phyloP scores from a whole-genome alignment of 23 red algal species.

The Cyanidium caldarium region DNA sequence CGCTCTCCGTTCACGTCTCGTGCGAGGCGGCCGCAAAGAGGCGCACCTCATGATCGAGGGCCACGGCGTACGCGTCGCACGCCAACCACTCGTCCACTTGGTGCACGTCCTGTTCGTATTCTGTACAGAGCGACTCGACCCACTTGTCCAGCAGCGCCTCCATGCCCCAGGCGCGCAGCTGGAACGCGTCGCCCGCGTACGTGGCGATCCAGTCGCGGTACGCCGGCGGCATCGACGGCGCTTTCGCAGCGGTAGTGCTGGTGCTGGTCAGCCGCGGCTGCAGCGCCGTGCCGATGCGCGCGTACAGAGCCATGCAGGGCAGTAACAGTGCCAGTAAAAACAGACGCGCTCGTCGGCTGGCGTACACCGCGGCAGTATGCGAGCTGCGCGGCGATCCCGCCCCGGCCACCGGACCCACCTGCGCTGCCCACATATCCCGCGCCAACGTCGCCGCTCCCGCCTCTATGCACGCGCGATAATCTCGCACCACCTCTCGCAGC shows the following conservation, averaged over 20 bases:
- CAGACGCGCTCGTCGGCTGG: background rate
- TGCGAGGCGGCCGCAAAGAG: background rate
- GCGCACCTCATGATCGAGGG: background rate
- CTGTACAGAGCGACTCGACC: background rate
- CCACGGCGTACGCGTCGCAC: background rate
- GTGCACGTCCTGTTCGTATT: background rate
- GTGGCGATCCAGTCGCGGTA: background rate
- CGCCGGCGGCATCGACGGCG: no score
- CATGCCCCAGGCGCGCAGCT: background rate
- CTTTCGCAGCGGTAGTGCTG: no score
- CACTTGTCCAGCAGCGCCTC: background rate
- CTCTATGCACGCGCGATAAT: no score
- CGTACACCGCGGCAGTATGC: no score
- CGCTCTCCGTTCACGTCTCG: no score
- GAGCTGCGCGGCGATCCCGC: no score
- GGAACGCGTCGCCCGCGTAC: background rate
- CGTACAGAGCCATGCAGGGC: constrained; percentile 1
- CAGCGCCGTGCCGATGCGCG: background rate
- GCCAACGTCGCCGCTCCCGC: no score
- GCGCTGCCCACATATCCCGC: no score
- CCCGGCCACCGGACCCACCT: no score
- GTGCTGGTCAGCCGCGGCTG: background rate
- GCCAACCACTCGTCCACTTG: background rate
- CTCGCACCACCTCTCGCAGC: no score
- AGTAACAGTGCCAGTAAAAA: background rate